These are phyloP conservation scores for Strobilomyces echinocephalus DNA, from an alignment of 768 basidiomycete genomes.

Conservation along the genomic window DNA sequence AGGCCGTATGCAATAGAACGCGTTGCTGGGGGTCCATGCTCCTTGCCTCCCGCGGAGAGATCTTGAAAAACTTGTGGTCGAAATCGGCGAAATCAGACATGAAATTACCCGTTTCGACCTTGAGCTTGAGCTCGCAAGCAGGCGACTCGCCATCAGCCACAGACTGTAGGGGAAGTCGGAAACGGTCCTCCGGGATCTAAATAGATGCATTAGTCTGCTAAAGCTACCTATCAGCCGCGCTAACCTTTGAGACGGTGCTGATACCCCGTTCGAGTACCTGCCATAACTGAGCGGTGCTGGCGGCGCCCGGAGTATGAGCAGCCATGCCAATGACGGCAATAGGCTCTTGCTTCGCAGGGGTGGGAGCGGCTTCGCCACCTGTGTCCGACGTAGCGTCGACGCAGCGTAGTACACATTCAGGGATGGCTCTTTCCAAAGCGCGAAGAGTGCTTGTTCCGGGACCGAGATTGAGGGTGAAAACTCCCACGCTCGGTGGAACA, in stretches of 20 bases:
- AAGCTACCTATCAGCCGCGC: slow-evolving; percentile 4
- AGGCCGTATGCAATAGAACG: slow-evolving; percentile 58
- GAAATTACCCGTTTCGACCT: slow-evolving; percentile 60
- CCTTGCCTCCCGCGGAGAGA: slow-evolving; percentile 32
- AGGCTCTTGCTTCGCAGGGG: slow-evolving; percentile 39
- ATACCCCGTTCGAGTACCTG: slow-evolving; percentile 50
- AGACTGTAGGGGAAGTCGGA: slow-evolving; percentile 33
- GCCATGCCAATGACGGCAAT: slow-evolving; percentile 75
- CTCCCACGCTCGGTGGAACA: slow-evolving; percentile 9
- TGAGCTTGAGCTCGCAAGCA: slow-evolving; percentile 7
- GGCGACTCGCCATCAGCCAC: slow-evolving; percentile 17
- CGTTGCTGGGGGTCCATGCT: slow-evolving; percentile 78
- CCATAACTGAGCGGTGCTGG: slow-evolving; percentile 49
- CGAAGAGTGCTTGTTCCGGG: slow-evolving; percentile 41
- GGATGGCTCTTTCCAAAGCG: slow-evolving; percentile 35
- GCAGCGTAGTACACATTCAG: slow-evolving; percentile 16
- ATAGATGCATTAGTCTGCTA: slow-evolving; percentile 2
- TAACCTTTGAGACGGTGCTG: slow-evolving; percentile 28
- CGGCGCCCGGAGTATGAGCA: slow-evolving; percentile 48
- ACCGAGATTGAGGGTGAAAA: slow-evolving; percentile 48
- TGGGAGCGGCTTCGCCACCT: too few relatives aligned
- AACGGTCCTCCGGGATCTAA: slow-evolving; percentile 61
- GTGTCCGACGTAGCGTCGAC: slow-evolving; percentile 13
- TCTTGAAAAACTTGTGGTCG: slow-evolving; percentile 67
- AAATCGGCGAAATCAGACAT: slow-evolving; percentile 53